Evolutionary conservation across 202 grass and related monocot species (phyloP).

Genomic region (Setaria viridis): DNA sequence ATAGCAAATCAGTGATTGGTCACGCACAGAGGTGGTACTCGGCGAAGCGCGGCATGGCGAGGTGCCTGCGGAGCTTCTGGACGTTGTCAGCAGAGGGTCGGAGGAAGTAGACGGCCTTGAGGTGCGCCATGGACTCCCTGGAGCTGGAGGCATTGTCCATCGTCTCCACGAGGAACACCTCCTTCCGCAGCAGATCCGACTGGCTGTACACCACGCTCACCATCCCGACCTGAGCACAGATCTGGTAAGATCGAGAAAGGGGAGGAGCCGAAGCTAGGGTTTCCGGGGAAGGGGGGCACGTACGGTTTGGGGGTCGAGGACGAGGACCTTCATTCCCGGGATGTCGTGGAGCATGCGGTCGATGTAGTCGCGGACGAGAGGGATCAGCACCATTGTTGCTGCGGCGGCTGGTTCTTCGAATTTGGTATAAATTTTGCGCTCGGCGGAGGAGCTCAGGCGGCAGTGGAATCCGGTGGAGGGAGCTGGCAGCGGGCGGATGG

Average conservation of each 20-base stretch:
- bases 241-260: conserved; percentile 24
- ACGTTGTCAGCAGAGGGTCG: conserved; percentile 81
- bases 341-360: conserved; percentile 96
- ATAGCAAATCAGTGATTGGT: background rate
- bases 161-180: conserved; percentile 96
- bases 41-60: conserved; percentile 79
- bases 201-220: conserved; percentile 98
- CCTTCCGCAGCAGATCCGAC: conserved; percentile 88
- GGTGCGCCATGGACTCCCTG: conserved; percentile 86
- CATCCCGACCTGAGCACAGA: conserved; percentile 66
- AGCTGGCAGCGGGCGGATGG: no score
- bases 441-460: no score
- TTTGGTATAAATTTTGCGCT: background rate
- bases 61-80: conserved; percentile 86
- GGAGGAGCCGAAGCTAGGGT: conserved; percentile 21
- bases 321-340: conserved; percentile 93
- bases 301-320: conserved; percentile 87
- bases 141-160: conserved; percentile 88
- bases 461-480: no score
- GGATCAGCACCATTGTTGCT: conserved; percentile 70
- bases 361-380: conserved; percentile 88
- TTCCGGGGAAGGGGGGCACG: conserved; percentile 1
- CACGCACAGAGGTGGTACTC: conserved; percentile 92
- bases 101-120: conserved; percentile 95
- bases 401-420: background rate